phyloP scores from a whole-genome alignment of 2,329 filamentous ascomycete genomes.

The Teratosphaeria viscida region DNA sequence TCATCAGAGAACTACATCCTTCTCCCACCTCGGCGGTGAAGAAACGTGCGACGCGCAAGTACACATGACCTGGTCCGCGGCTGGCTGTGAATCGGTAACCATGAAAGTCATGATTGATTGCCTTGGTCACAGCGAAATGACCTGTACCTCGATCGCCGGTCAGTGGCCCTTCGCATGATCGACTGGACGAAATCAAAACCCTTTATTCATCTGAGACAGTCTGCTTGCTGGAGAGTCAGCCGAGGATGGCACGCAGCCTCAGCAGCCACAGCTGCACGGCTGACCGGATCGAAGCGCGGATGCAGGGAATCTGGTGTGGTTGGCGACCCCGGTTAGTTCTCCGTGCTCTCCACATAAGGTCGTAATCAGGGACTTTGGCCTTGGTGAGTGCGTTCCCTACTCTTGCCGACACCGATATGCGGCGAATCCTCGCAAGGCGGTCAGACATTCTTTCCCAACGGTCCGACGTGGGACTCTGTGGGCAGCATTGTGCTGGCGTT shows the following conservation, averaged over 20 bases:
- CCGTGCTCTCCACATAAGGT: not conserved
- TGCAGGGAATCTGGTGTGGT: not conserved
- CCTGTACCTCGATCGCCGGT: not conserved
- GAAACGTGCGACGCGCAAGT: not conserved
- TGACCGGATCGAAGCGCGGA: not conserved
- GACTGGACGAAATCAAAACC: not conserved
- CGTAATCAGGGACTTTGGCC: not conserved
- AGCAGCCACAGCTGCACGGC: not conserved
- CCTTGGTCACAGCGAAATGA: not conserved
- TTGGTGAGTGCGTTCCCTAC: not conserved
- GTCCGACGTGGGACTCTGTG: too few species aligned
- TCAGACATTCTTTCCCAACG: too few species aligned
- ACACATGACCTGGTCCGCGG: not conserved
- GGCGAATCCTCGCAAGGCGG: too few species aligned
- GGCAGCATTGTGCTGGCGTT: too few species aligned
- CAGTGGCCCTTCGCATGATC: not conserved
- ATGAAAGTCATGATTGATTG: not conserved
- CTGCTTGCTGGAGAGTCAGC: not conserved
- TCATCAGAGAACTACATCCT: not conserved
- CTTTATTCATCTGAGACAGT: not conserved
- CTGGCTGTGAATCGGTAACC: not conserved
- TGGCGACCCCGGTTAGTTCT: not conserved
- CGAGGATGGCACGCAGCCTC: not conserved
- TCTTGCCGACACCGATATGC: not conserved
- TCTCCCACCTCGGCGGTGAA: not conserved